Base-by-base conservation (phyloP, 2,329 filamentous ascomycete genomes). In the Diplodia corticola region DNA sequence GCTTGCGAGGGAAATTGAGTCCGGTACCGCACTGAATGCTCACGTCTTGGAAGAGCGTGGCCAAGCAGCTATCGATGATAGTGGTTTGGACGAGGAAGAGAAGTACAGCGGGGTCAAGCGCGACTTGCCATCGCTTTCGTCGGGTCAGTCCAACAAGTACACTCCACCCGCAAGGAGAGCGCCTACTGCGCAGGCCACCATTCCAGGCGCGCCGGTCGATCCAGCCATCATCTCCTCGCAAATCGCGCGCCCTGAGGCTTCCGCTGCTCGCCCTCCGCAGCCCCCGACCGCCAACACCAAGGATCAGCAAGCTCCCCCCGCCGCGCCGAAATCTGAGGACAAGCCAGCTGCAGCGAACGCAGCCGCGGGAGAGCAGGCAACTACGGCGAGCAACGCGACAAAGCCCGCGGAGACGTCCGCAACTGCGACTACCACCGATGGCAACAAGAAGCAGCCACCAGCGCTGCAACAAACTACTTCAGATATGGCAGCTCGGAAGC, bases 91-190 rank as follows among this genome's bases (percentile, higher is more conserved):
- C 70, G 95, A 99, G 79, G 95, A 99, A 80, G 93, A 96, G 75
- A 97, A 95, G 88, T 98, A 98, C 80, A 97, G 93, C 74, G 94
- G 94, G 75, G 95, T 99, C 65, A 89, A 89, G 69, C 89, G 94
- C 69, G 80, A 82, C 65, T 90, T 90, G 72, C 86, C 89, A 5
- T 85, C 90, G n/a, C 82, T 96, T 35, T 76, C 81, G 30, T 84
- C 83, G 66, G 83, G 85, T 10, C 82, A 83, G 63, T 78, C 84
- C 24, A 88, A 88, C 78, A 94, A 92, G 78, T 99, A 99, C 77
- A 96, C 91, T 0, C 94, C 95, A 37, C 95, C 95, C 4, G 94
- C 92, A 20, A 87, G 92, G 77, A 88, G 95, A 71, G 90, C 93
- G 9, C 91, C 92, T 20, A 87, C 90, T 35, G 88, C 84, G 28